These are phyloP conservation scores for Heracleum sosnowskyi DNA, from an alignment of 129 eudicot genomes.

Conservation along the genomic window DNA sequence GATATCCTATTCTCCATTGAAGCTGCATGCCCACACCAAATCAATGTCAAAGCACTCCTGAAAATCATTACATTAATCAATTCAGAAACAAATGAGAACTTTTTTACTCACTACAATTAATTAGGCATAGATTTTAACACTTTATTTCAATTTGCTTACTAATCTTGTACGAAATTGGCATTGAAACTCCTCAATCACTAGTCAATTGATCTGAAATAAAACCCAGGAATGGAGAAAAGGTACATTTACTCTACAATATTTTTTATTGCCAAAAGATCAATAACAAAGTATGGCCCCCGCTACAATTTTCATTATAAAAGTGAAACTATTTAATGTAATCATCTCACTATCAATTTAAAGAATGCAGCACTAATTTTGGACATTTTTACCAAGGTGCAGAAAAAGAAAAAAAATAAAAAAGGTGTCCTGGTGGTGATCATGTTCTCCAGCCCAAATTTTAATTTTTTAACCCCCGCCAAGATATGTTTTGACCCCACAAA, in stretches of 20 bases:
- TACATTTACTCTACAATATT: neutral
- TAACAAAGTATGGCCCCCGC: neutral
- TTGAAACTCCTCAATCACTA: neutral
- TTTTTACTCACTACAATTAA: neutral
- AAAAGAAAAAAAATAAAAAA: no score
- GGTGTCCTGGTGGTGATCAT: neutral
- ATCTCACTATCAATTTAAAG: neutral
- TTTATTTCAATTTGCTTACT: neutral
- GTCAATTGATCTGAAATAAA: neutral
- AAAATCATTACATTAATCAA: constrained; percentile 53
- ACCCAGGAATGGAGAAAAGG: neutral
- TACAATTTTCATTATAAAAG: neutral
- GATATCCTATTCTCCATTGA: constrained; percentile 87
- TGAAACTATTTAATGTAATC: neutral
- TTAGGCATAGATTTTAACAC: neutral
- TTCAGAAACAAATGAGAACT: constrained; percentile 40
- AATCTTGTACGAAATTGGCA: neutral
- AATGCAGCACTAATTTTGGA: neutral
- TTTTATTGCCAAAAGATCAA: neutral
- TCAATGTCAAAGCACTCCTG: constrained; percentile 94
- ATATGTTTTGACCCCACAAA: neutral
- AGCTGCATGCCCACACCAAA: constrained; percentile 99
- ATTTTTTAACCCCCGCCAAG: neutral
- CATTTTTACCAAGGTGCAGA: neutral
- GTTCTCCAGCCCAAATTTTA: neutral